Evolutionary conservation across 108 stramenopile species (phyloP).

Genomic region (Nannochloropsis gaditana): DNA sequence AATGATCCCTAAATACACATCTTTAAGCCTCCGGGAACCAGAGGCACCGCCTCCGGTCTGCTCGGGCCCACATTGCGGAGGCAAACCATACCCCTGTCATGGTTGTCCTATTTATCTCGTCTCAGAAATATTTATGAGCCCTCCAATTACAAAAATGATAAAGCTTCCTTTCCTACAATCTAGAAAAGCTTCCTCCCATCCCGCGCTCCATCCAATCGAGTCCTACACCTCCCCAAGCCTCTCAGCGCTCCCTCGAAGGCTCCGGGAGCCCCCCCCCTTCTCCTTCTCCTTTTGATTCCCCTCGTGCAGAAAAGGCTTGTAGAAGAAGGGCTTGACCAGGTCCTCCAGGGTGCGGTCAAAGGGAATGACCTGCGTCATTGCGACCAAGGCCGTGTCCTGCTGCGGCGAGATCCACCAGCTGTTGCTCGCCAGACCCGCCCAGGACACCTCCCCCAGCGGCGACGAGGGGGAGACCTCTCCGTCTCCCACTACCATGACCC

Average conservation of each 20-base stretch:
- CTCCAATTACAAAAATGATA: too few species aligned
- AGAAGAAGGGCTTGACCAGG: not conserved
- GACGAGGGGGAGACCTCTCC: not conserved
- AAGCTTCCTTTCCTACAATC: too few species aligned
- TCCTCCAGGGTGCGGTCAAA: not conserved
- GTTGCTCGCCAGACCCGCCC: conserved; percentile 10
- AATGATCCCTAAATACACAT: too few species aligned
- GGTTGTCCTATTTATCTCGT: too few species aligned
- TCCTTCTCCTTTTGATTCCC: not conserved
- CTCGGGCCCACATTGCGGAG: too few species aligned
- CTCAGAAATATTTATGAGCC: too few species aligned
- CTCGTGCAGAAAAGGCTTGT: not conserved
- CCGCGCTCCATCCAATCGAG: not conserved
- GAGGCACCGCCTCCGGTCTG: too few species aligned
- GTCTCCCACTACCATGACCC: not conserved
- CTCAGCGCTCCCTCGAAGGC: not conserved
- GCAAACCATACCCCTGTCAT: too few species aligned
- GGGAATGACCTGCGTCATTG: conserved; percentile 1
- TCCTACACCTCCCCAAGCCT: not conserved
- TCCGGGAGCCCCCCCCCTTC: not conserved
- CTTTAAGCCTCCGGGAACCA: too few species aligned
- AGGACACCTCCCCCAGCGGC: not conserved
- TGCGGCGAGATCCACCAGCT: conserved; percentile 16
- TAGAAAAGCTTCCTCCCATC: not conserved
- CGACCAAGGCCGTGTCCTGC: not conserved